These are phyloP conservation scores for Solanum pimpinellifolium DNA, from an alignment of 257 asterid genomes.

Conservation along the genomic window DNA sequence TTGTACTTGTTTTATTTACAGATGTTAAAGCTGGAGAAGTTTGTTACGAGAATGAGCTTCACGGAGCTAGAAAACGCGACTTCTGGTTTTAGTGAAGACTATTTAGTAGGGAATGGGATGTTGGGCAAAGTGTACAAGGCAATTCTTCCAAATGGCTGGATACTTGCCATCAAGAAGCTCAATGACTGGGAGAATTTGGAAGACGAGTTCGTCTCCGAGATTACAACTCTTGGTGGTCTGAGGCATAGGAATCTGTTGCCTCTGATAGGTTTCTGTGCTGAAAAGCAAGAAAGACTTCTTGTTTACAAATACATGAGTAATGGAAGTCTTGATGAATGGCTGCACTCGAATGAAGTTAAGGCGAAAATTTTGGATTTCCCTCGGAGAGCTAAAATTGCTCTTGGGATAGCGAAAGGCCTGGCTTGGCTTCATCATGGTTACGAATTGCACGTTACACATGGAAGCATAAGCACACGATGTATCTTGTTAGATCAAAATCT, in stretches of 20 bases:
- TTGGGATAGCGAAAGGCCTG: constrained; percentile 12
- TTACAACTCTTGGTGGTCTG: constrained; percentile 8
- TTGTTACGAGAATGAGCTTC: constrained; percentile 5
- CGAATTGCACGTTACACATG: constrained; percentile 3
- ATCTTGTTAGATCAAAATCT: constrained; percentile 11
- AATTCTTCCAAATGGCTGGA: constrained; percentile 4
- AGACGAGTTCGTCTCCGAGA: constrained; percentile 1
- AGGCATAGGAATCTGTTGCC: constrained; percentile 12
- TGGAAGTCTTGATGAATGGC: constrained; percentile 18
- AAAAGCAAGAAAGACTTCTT: background rate
- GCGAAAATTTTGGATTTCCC: background rate
- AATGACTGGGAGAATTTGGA: background rate
- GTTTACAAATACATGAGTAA: constrained; percentile 20
- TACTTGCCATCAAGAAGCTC: constrained; percentile 9
- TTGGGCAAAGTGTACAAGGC: constrained; percentile 18
- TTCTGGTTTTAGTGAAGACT: constrained; percentile 2
- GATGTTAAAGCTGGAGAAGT: constrained; percentile 17
- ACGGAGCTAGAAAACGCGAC: constrained; percentile 11
- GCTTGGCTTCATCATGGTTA: constrained; percentile 16
- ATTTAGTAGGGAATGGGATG: constrained; percentile 4
- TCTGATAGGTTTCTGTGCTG: constrained; percentile 9
- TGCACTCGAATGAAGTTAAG: background rate
- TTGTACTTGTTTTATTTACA: background rate
- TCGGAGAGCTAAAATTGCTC: constrained; percentile 10
- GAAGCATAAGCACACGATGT: constrained; percentile 10